Evolutionary conservation across 495 filamentous ascomycete genomes (phyloP).

Genomic region (Pyronema domesticum): DNA sequence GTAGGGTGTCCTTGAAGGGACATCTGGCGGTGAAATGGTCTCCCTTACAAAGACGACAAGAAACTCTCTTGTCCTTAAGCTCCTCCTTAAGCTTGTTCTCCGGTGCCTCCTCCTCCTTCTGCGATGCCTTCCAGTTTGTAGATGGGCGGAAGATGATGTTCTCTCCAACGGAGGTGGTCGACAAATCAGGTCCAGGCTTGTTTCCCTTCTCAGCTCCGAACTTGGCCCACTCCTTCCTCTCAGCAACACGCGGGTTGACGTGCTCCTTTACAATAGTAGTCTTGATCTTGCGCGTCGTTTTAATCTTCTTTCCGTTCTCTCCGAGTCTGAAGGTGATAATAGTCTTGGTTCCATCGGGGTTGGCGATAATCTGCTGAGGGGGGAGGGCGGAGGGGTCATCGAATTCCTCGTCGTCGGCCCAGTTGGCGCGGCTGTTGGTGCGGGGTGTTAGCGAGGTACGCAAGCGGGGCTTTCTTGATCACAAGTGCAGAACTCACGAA

Average conservation of each 20-base stretch:
- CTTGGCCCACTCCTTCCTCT: slow-evolving; percentile 79
- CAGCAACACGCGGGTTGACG: slow-evolving; percentile 90
- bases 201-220: slow-evolving; percentile 73
- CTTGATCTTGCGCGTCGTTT: slow-evolving; percentile 85
- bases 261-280: slow-evolving; percentile 73
- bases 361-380: slow-evolving; percentile 64
- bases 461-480: background rate
- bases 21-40: slow-evolving; percentile 97
- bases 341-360: slow-evolving; percentile 96
- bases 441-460: slow-evolving; percentile 4
- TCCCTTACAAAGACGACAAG: slow-evolving; percentile 94
- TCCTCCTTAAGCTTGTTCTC: slow-evolving; percentile 77
- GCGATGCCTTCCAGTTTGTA: slow-evolving; percentile 76
- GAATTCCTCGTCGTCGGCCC: slow-evolving; percentile 89
- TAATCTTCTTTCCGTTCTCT: slow-evolving; percentile 86
- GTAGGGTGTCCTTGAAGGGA: slow-evolving; percentile 64
- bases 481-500: slow-evolving; percentile 9
- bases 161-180: slow-evolving; percentile 86
- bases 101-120: slow-evolving; percentile 57
- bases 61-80: slow-evolving; percentile 97
- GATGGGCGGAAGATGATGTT: slow-evolving; percentile 90
- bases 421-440: slow-evolving; percentile 38
- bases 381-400: slow-evolving; percentile 74
- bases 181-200: slow-evolving; percentile 46
- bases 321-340: slow-evolving; percentile 78